phyloP scores from a whole-genome alignment of 1,284 basidiomycete species.

The Cryptococcus deneoformans region DNA sequence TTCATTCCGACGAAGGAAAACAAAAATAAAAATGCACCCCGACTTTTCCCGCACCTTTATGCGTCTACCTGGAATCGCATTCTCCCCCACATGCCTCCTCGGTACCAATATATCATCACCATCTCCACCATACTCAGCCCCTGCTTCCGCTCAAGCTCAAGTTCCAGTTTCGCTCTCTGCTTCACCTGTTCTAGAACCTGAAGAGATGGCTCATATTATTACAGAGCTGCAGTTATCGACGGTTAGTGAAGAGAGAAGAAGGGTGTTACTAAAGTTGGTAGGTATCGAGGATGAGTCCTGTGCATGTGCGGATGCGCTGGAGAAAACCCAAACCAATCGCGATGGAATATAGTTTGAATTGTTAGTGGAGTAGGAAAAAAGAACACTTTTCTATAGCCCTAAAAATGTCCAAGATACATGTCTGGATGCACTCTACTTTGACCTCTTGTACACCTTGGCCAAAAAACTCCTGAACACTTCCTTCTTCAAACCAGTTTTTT shows the following conservation, averaged over 20 bases:
- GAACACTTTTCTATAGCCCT: constrained; percentile 50
- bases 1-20: too few species aligned
- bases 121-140: too few species aligned
- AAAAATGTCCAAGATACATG: neutral
- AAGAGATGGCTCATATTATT: constrained; percentile 15
- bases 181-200: constrained; percentile 2
- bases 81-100: too few species aligned
- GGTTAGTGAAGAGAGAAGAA: neutral
- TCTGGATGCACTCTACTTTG: constrained; percentile 58
- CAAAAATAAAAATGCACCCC: too few species aligned
- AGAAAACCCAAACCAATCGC: neutral
- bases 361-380: constrained; percentile 57
- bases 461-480: constrained; percentile 83
- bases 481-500: constrained; percentile 62
- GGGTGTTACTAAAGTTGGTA: constrained; percentile 1
- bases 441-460: constrained; percentile 84
- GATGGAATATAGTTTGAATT: too few species aligned
- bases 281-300: neutral
- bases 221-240: constrained; percentile 4
- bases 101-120: too few species aligned
- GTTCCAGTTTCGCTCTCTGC: neutral
- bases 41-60: too few species aligned
- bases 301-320: neutral
- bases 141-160: too few species aligned
- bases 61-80: too few species aligned